phyloP scores from a whole-genome alignment of 306 rosid species.

The Quercus ilex region DNA sequence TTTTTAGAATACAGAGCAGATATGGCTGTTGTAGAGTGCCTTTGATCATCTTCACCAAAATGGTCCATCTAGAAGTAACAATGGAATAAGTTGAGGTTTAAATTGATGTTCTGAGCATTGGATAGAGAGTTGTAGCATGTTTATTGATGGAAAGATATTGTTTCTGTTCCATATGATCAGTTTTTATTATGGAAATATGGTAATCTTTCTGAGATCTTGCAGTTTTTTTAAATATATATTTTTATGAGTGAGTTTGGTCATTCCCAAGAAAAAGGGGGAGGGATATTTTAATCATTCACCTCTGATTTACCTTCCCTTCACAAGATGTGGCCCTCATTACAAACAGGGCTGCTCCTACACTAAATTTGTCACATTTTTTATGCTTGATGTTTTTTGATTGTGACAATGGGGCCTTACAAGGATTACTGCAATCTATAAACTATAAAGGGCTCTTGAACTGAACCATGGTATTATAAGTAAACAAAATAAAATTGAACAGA shows the following conservation, averaged over 20 bases:
- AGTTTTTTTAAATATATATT: no score
- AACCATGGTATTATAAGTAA: no score
- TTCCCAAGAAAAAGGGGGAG: neutral
- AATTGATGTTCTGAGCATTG: constrained; percentile 29
- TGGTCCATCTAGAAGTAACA: constrained; percentile 31
- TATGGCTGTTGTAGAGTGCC: constrained; percentile 18
- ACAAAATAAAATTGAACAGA: neutral
- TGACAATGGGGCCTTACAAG: neutral
- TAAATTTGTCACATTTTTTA: neutral
- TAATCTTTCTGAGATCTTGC: neutral
- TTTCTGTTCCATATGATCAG: constrained; percentile 10
- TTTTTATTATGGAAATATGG: constrained; percentile 8
- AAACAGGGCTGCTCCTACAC: neutral
- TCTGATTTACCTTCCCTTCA: no score
- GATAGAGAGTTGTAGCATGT: constrained; percentile 39
- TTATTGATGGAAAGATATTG: constrained; percentile 21
- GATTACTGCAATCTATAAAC: neutral
- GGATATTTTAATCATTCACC: neutral
- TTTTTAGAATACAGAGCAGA: constrained; percentile 13
- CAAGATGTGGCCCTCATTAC: neutral
- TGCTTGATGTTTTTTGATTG: neutral
- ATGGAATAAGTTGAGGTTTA: constrained; percentile 44
- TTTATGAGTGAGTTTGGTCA: neutral
- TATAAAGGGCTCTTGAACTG: no score
- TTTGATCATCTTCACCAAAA: constrained; percentile 11